Conservation (phyloP, 2,329 filamentous ascomycete species). For the Zymoseptoria passerinii region DNA sequence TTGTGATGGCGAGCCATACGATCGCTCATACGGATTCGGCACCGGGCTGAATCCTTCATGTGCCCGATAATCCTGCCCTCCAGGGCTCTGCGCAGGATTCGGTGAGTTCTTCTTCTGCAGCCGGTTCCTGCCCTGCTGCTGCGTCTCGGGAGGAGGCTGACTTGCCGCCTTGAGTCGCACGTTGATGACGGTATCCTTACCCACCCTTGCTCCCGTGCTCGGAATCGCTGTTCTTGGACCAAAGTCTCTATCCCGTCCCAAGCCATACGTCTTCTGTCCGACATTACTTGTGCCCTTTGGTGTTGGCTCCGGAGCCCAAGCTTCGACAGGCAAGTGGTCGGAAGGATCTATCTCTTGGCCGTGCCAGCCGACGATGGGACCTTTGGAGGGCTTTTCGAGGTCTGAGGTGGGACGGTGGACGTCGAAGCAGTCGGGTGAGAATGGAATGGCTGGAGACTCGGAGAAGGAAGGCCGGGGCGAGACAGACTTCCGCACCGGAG, state of each 20-base stretch:
- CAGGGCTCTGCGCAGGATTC: not conserved
- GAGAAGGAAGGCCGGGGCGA: slow-evolving; percentile 55
- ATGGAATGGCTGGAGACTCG: slow-evolving; percentile 52
- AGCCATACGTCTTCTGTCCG: slow-evolving; percentile 27
- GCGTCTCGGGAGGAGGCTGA: slow-evolving; percentile 29
- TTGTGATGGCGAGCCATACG: not conserved
- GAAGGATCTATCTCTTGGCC: slow-evolving; percentile 72
- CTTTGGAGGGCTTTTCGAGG: slow-evolving; percentile 26
- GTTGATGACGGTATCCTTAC: slow-evolving; percentile 28
- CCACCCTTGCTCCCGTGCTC: slow-evolving; percentile 13
- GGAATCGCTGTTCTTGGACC: slow-evolving; percentile 23
- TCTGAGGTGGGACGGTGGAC: slow-evolving; percentile 53
- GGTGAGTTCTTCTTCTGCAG: slow-evolving; percentile 52
- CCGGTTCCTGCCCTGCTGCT: slow-evolving; percentile 44
- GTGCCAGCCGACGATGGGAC: slow-evolving; percentile 67
- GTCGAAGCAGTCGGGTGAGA: slow-evolving; percentile 69
- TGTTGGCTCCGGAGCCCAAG: slow-evolving; percentile 70
- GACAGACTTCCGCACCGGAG: slow-evolving; percentile 59
- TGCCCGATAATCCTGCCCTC: slow-evolving; percentile 20
- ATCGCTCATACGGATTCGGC: slow-evolving; percentile 41
- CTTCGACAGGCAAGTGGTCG: slow-evolving; percentile 68
- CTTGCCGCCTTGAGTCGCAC: slow-evolving; percentile 23
- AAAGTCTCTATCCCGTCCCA: slow-evolving; percentile 28
- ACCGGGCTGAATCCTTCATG: slow-evolving; percentile 36
- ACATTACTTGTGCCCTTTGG: slow-evolving; percentile 39